Percentiles rank a stretch among this genome's conserved stretches.
phyloP scores from a whole-genome alignment of 2,329 filamentous ascomycete species.

The Trichoderma afroharzianum region DNA sequence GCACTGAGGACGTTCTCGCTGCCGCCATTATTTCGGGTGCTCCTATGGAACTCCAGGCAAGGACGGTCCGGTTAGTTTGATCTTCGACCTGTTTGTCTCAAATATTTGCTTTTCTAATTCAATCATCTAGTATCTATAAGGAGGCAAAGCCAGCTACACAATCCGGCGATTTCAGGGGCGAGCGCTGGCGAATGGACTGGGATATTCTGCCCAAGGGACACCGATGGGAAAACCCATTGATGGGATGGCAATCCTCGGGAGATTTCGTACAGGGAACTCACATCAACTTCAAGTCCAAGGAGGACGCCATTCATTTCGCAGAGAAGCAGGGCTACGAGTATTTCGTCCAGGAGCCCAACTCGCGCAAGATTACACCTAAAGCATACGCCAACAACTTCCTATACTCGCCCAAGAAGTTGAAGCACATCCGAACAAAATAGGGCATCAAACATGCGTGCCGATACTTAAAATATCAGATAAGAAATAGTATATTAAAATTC shows the following conservation, averaged over 20 bases:
- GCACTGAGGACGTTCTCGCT: conserved; percentile 76
- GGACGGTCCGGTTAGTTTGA: conserved; percentile 76
- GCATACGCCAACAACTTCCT: conserved; percentile 96
- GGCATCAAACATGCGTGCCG: background rate
- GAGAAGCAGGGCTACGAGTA: conserved; percentile 99
- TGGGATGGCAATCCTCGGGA: conserved; percentile 96
- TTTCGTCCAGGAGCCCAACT: conserved; percentile 95
- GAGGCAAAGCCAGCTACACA: conserved; percentile 94
- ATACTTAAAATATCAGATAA: background rate
- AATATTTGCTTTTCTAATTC: background rate
- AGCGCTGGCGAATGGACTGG: conserved; percentile 98
- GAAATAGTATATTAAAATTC: background rate
- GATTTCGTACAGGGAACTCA: conserved; percentile 94
- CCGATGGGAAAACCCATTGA: conserved; percentile 96
- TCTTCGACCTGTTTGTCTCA: background rate
- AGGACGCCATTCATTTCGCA: conserved; percentile 91
- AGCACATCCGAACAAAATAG: conserved; percentile 80
- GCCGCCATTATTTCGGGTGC: conserved; percentile 89
- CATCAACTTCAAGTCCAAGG: conserved; percentile 85
- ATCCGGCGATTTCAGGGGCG: conserved; percentile 79
- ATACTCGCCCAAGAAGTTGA: conserved; percentile 80
- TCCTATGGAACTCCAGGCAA: conserved; percentile 87
- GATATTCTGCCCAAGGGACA: conserved; percentile 88
- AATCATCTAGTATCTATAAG: conserved; percentile 73
- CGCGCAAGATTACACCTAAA: conserved; percentile 81